These are phyloP conservation scores for Aspergillus cavernicola DNA, from an alignment of 495 filamentous ascomycete species.

Conservation along the genomic window DNA sequence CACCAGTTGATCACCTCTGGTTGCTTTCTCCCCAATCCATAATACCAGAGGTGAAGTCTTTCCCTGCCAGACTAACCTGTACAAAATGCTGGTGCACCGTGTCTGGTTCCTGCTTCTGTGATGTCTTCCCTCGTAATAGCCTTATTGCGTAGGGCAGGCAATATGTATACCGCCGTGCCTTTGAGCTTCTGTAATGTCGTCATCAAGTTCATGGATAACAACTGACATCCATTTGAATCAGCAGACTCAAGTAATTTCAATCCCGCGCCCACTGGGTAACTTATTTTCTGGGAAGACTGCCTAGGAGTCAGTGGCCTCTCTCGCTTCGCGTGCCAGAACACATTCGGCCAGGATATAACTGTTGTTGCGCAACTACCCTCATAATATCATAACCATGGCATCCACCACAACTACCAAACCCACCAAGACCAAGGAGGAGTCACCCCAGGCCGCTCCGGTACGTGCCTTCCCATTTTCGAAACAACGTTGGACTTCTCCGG, in stretches of 20 bases:
- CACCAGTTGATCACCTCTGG: slow-evolving; percentile 3
- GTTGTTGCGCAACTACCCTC: neutral
- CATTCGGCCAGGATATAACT: neutral
- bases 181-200: slow-evolving; percentile 16
- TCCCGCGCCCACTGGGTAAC: slow-evolving; percentile 6
- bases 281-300: slow-evolving; percentile 1
- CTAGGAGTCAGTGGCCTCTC: neutral
- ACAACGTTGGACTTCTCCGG: neutral
- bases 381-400: slow-evolving; percentile 24
- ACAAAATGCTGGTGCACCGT: neutral
- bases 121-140: slow-evolving; percentile 19
- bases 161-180: slow-evolving; percentile 9
- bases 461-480: slow-evolving; percentile 15
- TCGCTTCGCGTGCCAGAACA: neutral
- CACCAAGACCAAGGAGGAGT: slow-evolving; percentile 27
- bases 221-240: slow-evolving; percentile 20
- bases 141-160: slow-evolving; percentile 24
- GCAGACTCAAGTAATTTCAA: slow-evolving; percentile 15
- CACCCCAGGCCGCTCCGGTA: slow-evolving; percentile 4
- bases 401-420: slow-evolving; percentile 20
- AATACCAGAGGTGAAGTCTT: slow-evolving; percentile 11
- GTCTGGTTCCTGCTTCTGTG: neutral
- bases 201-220: slow-evolving; percentile 14
- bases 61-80: neutral
- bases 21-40: neutral